Conservation (phyloP, 2,329 filamentous ascomycete genomes). For the Ophiocordyceps camponoti-leonardi region DNA sequence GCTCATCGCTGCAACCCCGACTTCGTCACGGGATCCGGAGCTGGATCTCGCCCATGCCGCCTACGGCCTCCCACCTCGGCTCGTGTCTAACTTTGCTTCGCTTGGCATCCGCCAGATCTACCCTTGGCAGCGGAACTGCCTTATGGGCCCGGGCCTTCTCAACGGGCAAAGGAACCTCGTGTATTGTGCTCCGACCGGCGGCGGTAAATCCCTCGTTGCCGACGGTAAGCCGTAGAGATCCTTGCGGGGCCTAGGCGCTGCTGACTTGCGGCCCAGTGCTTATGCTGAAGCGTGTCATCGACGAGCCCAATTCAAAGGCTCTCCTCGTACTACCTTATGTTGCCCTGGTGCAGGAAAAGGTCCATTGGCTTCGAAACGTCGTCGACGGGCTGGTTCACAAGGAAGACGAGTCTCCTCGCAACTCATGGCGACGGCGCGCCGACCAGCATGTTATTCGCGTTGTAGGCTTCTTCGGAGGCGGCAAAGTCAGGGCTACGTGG, state of each 20-base stretch:
- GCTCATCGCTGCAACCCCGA: slow-evolving; percentile 34
- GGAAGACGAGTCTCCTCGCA: slow-evolving; percentile 14
- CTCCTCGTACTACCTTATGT: slow-evolving; percentile 62
- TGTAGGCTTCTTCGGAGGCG: slow-evolving; percentile 59
- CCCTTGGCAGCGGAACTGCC: slow-evolving; percentile 62
- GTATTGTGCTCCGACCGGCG: slow-evolving; percentile 66
- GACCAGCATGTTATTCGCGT: slow-evolving; percentile 45
- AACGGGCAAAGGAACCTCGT: slow-evolving; percentile 51
- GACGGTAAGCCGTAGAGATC: slow-evolving; percentile 22
- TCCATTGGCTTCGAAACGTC: slow-evolving; percentile 53
- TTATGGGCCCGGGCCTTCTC: slow-evolving; percentile 49
- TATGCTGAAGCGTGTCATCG: slow-evolving; percentile 55
- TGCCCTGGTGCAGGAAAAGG: slow-evolving; percentile 64
- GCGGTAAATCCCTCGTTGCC: slow-evolving; percentile 61
- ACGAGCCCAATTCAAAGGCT: slow-evolving; percentile 45
- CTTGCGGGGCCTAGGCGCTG: neutral
- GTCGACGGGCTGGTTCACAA: slow-evolving; percentile 30
- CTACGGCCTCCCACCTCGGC: slow-evolving; percentile 42
- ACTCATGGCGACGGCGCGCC: slow-evolving; percentile 34
- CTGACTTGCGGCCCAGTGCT: slow-evolving; percentile 29
- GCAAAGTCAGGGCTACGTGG: slow-evolving; percentile 50
- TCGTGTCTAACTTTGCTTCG: slow-evolving; percentile 46
- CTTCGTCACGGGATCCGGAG: slow-evolving; percentile 30
- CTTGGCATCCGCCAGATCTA: slow-evolving; percentile 61
- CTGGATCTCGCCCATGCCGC: slow-evolving; percentile 43